Evolutionary conservation across 2,329 filamentous ascomycete species (phyloP).

Genomic region (Penicillium griseofulvum): DNA sequence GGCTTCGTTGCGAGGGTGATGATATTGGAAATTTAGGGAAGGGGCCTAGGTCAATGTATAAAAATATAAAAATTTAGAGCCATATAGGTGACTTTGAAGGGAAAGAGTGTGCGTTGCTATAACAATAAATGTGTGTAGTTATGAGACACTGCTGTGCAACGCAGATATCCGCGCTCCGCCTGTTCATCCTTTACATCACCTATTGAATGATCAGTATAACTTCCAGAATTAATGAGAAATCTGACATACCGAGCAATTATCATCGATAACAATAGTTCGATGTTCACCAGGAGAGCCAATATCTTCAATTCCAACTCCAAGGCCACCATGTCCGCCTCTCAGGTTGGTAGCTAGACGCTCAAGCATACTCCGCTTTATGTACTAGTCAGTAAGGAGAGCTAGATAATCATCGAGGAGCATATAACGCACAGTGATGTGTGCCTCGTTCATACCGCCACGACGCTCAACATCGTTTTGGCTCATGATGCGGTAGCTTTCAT

Average conservation of each 20-base stretch:
- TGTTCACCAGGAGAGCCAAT: slow-evolving; percentile 30
- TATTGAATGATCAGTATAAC: slow-evolving; percentile 15
- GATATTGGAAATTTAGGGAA: too few relatives aligned
- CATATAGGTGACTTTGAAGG: background rate
- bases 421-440: slow-evolving; percentile 53
- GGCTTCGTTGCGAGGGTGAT: too few relatives aligned
- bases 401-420: background rate
- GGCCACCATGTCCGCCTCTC: slow-evolving; percentile 35
- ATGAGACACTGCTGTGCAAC: background rate
- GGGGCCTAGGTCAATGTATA: too few relatives aligned
- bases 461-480: slow-evolving; percentile 61
- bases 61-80: background rate
- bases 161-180: background rate
- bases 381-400: slow-evolving; percentile 5
- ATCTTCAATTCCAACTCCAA: slow-evolving; percentile 24
- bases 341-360: slow-evolving; percentile 45
- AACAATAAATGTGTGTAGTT: background rate
- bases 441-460: slow-evolving; percentile 57
- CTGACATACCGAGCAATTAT: slow-evolving; percentile 45
- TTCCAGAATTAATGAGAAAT: background rate
- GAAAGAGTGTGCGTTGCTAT: background rate
- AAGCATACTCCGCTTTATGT: slow-evolving; percentile 47
- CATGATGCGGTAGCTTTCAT: slow-evolving; percentile 60
- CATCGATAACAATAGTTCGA: slow-evolving; percentile 41
- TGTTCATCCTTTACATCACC: slow-evolving; percentile 30